A percentile compares a stretch with the other conserved stretches of the same genome.
These are phyloP conservation scores for Gypsophila paniculata DNA, from an alignment of 179 eudicot species.

Conservation along the genomic window DNA sequence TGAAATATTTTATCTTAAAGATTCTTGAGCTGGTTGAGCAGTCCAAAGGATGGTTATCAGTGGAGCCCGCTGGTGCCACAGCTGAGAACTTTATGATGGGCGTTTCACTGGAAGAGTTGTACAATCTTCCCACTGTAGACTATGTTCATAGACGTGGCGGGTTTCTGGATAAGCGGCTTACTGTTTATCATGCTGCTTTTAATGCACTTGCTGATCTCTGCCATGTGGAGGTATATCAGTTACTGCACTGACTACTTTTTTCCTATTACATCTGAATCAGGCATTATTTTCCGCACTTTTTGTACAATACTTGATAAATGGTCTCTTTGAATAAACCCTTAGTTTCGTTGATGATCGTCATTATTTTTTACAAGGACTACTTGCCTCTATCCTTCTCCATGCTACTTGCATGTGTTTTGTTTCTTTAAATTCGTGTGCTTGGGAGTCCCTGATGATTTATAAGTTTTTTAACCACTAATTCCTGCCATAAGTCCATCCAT, in stretches of 20 bases:
- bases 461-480: no score
- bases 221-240: slow-evolving; percentile 53
- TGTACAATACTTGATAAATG: neutral
- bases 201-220: slow-evolving; percentile 69
- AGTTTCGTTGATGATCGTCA: neutral
- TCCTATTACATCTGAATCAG: neutral
- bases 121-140: slow-evolving; percentile 70
- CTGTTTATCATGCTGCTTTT: slow-evolving; percentile 87
- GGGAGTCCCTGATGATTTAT: no score
- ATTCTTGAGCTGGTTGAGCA: slow-evolving; percentile 92
- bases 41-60: slow-evolving; percentile 88
- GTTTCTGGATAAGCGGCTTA: slow-evolving; percentile 49
- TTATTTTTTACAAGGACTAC: no score
- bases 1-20: slow-evolving; percentile 33
- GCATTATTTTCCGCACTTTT: neutral
- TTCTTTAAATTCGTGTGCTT: no score
- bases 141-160: slow-evolving; percentile 61
- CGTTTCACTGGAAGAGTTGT: slow-evolving; percentile 71
- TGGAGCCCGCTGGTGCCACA: slow-evolving; percentile 43
- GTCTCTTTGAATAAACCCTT: neutral
- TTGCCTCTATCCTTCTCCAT: no score
- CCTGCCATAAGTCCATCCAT: no score
- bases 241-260: neutral
- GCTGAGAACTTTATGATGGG: slow-evolving; percentile 81
- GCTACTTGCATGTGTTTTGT: no score